Base-by-base conservation (phyloP, 2,329 filamentous ascomycete genomes). In the Colletotrichum eleusines region DNA sequence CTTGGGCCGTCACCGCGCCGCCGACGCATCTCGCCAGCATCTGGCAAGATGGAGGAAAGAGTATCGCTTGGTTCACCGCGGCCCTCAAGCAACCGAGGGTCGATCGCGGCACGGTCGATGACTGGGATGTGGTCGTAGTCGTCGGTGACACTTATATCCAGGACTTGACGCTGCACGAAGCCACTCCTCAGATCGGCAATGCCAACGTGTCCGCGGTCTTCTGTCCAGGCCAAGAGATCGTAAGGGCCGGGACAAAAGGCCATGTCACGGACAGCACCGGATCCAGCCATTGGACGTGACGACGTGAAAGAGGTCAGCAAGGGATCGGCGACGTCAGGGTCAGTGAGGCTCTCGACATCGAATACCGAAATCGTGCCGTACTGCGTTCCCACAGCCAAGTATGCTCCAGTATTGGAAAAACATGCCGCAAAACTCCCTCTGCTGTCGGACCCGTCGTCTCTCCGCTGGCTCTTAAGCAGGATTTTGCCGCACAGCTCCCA, bases 201-300 rank as follows among this genome's bases (percentile, higher is more conserved):
- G 46, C 92, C 93, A 20, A 95, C 85, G 66, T 90, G 86, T 4
- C 91, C 92, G 73, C 93, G 91, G 76, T 97, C 93, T 80, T 99
- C 96, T 11, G 94, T 93, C 95, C 96, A 98, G 8, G 97, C 92
- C 50, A 99, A 84, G 23, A 99, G 88, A 78, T 98, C 95, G 85
- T 92, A 95, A 0, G 95, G 94, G 1, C 93, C 92, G 0, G 95
- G 95, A 5, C 93, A 94, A 78, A 99, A 99, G 1, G 92, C 88
- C 92, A 98, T 97, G 72, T 94, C 94, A 72, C 96, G 89, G 63
- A 98, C 90, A 40, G 95, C 94, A 53, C 95, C 95, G 26, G 88
- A 86, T 28, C 89, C 87, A n/a, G 85, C 86, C 71, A 88, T 87
- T 0, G 93, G 89, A 72, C 94, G 86, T 0, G 94, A 95, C 20